A percentile compares a stretch with the other conserved stretches of the same genome.
phyloP scores from a whole-genome alignment of 2,329 filamentous ascomycete species.

The Juglanconis juglandina region DNA sequence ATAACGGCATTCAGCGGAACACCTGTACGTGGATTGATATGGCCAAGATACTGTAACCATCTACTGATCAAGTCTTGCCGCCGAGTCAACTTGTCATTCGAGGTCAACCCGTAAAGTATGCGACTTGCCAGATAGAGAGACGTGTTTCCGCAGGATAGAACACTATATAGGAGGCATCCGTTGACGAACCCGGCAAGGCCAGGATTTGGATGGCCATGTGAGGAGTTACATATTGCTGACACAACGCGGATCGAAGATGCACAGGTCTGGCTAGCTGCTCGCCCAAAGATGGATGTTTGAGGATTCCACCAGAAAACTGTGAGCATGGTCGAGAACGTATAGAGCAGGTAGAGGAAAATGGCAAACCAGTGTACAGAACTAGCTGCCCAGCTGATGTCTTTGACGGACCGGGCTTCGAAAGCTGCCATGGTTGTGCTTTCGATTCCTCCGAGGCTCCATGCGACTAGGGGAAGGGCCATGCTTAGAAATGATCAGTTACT shows the following conservation, averaged over 20 bases:
- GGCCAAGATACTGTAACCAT: neutral
- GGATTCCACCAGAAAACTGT: constrained; percentile 11
- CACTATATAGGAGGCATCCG: constrained; percentile 4
- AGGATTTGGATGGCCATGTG: neutral
- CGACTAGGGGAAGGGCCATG: constrained; percentile 17
- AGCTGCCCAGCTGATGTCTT: constrained; percentile 15
- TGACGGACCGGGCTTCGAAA: constrained; percentile 17
- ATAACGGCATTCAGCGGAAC: constrained; percentile 9
- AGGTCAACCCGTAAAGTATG: no score
- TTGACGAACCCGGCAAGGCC: constrained; percentile 8
- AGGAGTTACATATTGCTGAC: neutral
- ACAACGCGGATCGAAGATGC: neutral
- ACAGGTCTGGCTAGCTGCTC: neutral
- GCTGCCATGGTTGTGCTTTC: constrained; percentile 21
- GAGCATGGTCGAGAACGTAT: constrained; percentile 13
- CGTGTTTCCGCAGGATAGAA: neutral
- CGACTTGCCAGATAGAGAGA: neutral
- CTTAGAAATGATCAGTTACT: neutral
- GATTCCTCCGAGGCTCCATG: constrained; percentile 19
- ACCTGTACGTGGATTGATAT: constrained; percentile 1
- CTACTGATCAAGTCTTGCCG: no score
- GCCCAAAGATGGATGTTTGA: no score
- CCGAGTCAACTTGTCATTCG: no score
- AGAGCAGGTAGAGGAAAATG: constrained; percentile 12
- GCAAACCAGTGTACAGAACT: constrained; percentile 15